Percentiles rank a stretch among this genome's conserved stretches.
Evolutionary conservation across 805 yeast species (phyloP).

Genomic region (Candida namnaoensis): DNA sequence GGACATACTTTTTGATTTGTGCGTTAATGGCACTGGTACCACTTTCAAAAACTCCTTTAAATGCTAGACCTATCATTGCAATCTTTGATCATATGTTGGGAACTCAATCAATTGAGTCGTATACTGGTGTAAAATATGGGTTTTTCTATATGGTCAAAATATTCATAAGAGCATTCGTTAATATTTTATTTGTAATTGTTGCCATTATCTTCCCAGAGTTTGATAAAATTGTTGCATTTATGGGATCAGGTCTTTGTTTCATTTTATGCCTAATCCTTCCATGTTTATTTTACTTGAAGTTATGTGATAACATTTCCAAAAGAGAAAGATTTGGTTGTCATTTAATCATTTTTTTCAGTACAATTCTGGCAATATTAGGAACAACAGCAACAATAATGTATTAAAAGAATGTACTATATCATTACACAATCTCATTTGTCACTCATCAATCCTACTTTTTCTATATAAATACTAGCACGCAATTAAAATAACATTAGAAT

Average conservation of each 20-base stretch:
- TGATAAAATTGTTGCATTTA: slow-evolving; percentile 71
- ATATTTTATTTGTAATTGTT: slow-evolving; percentile 44
- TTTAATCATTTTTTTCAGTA: slow-evolving; percentile 34
- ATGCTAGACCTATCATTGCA: slow-evolving; percentile 74
- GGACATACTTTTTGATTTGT: slow-evolving; percentile 51
- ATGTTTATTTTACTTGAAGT: slow-evolving; percentile 54
- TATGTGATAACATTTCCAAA: slow-evolving; percentile 36
- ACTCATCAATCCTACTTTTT: no score
- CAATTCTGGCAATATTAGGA: slow-evolving; percentile 46
- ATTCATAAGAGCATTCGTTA: slow-evolving; percentile 33
- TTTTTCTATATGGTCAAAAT: slow-evolving; percentile 12
- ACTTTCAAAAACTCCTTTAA: slow-evolving; percentile 74
- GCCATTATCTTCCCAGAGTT: slow-evolving; percentile 69
- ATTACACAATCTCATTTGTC: no score
- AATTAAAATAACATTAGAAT: no score
- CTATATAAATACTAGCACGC: no score
- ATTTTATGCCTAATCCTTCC: slow-evolving; percentile 76
- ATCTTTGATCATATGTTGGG: slow-evolving; percentile 51
- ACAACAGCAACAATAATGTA: slow-evolving; percentile 40
- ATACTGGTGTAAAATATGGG: slow-evolving; percentile 10
- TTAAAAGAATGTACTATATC: no score
- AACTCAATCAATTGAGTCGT: slow-evolving; percentile 16
- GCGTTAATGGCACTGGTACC: slow-evolving; percentile 75
- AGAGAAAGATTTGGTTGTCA: slow-evolving; percentile 31
- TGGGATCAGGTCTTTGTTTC: slow-evolving; percentile 78